Conservation (phyloP, 2,329 filamentous ascomycete genomes). For the Epichloe gansuensis region DNA sequence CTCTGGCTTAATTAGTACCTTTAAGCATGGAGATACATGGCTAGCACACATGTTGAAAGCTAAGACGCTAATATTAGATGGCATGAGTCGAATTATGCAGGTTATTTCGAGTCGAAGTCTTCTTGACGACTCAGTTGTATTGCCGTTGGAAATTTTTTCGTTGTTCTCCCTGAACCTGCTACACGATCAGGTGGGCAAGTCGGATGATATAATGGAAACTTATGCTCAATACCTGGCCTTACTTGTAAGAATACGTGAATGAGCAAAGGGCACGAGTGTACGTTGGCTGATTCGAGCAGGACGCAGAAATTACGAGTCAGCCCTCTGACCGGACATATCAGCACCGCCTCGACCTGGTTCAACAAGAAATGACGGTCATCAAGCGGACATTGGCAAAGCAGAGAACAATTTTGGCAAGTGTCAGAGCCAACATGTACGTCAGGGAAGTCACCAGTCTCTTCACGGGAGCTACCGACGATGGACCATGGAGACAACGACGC, state of each 20-base stretch:
- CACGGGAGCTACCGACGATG: conserved; percentile 6
- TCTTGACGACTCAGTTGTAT: conserved; percentile 23
- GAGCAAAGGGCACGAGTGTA: background rate
- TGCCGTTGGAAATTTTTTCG: conserved; percentile 30
- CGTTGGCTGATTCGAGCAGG: background rate
- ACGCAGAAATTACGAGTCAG: conserved; percentile 2
- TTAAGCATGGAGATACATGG: conserved; percentile 13
- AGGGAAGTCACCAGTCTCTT: conserved; percentile 9
- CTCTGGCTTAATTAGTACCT: conserved; percentile 21
- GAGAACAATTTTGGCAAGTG: conserved; percentile 15
- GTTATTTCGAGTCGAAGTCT: conserved; percentile 19
- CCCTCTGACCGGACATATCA: conserved; percentile 28
- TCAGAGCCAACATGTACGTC: conserved; percentile 13
- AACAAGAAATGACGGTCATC: conserved; percentile 28
- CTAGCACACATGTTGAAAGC: conserved; percentile 18
- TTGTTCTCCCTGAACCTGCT: conserved; percentile 27
- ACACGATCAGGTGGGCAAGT: conserved; percentile 24
- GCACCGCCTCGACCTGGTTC: conserved; percentile 26
- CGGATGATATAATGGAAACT: conserved; percentile 26
- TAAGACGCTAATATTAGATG: conserved; percentile 18
- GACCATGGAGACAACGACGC: background rate
- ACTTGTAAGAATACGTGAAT: conserved; percentile 19
- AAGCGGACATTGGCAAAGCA: conserved; percentile 23
- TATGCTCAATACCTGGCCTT: conserved; percentile 30
- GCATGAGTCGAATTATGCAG: conserved; percentile 25